These are phyloP conservation scores for Triglochin maritima DNA, from an alignment of 106 monocot genomes.

Conservation along the genomic window DNA sequence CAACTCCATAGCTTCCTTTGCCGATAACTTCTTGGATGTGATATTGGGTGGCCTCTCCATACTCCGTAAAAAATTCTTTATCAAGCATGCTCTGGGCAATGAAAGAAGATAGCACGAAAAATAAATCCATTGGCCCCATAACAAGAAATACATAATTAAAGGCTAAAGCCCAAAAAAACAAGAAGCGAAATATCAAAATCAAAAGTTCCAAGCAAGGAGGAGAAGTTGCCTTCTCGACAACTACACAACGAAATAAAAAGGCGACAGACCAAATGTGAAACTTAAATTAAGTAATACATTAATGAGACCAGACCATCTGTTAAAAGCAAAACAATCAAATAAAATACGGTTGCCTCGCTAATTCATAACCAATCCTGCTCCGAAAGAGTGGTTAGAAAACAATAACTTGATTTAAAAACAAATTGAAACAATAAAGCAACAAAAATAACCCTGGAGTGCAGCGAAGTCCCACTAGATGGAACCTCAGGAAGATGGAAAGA, in stretches of 20 bases:
- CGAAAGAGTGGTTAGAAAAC: no score
- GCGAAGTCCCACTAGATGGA: background rate
- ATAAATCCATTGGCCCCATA: background rate
- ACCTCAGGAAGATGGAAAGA: background rate
- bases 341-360: no score
- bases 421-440: background rate
- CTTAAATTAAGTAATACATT: no score
- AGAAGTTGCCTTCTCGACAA: no score
- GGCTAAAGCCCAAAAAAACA: background rate
- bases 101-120: background rate
- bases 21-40: conserved; percentile 77
- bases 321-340: no score
- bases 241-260: background rate
- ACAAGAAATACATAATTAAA: background rate
- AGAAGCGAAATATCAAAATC: background rate
- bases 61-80: conserved; percentile 72
- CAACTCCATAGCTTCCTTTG: conserved; percentile 80
- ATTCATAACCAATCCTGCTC: no score
- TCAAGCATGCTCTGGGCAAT: conserved; percentile 33
- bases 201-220: background rate
- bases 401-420: no score
- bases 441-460: background rate
- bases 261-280: background rate
- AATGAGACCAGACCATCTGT: no score
- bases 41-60: conserved; percentile 71